Evolutionary conservation across 78 protist genomes (phyloP).

Genomic region (Planoprotostelium fungivorum): DNA sequence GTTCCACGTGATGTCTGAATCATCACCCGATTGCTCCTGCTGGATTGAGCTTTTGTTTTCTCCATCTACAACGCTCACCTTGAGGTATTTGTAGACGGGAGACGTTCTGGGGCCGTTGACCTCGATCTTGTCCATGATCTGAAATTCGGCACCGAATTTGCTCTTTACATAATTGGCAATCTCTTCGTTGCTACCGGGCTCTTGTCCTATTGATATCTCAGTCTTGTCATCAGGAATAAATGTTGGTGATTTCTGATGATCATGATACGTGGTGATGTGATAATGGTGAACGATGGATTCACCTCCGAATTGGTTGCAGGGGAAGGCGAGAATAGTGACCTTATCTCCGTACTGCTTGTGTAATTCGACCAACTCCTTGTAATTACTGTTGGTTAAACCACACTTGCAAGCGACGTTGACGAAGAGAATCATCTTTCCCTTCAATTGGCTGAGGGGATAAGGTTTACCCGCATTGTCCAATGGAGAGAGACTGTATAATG

Average conservation of each 20-base stretch:
- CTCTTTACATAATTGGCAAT: not conserved
- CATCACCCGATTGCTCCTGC: not conserved
- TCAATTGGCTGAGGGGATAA: not conserved
- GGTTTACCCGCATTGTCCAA: not conserved
- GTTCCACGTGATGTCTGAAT: constrained; percentile 49
- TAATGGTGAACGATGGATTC: too few relatives aligned
- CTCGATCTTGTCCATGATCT: not conserved
- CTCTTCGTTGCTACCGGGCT: not conserved
- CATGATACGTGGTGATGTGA: too few relatives aligned
- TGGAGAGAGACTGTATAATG: not conserved
- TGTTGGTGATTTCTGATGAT: too few relatives aligned
- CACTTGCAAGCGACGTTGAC: not conserved
- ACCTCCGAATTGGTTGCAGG: constrained; percentile 2
- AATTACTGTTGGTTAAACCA: not conserved
- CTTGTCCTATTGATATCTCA: not conserved
- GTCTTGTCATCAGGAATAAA: not conserved
- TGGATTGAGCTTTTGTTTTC: not conserved
- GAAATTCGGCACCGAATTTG: not conserved
- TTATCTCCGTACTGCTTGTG: not conserved
- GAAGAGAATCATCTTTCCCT: not conserved
- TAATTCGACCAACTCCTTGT: not conserved
- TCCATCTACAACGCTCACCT: not conserved
- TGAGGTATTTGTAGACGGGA: not conserved
- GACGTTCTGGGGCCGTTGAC: not conserved
- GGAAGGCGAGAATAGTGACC: not conserved